These are phyloP conservation scores for Salix koriyanagi DNA, from an alignment of 345 rosid species.

Conservation along the genomic window DNA sequence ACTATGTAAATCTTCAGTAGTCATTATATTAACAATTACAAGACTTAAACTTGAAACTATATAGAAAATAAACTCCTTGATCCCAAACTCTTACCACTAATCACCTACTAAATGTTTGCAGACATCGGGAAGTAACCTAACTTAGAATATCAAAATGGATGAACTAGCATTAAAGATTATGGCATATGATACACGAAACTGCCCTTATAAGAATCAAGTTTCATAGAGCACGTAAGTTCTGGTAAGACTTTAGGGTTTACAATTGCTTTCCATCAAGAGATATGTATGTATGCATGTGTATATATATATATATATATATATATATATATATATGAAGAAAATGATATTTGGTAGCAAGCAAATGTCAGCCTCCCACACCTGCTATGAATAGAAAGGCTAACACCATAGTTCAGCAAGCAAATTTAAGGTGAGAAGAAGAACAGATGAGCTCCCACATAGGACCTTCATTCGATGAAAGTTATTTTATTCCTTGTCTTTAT, in stretches of 20 bases:
- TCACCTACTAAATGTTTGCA: too few species aligned
- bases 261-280: neutral
- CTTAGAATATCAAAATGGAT: too few species aligned
- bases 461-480: neutral
- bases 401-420: neutral
- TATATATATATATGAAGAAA: neutral
- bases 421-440: neutral
- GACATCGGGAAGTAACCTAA: too few species aligned
- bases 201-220: neutral
- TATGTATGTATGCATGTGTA: too few species aligned
- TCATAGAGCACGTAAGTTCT: neutral
- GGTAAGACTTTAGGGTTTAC: neutral
- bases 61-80: too few species aligned
- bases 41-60: too few species aligned
- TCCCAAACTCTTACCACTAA: too few species aligned
- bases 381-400: neutral
- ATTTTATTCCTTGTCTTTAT: neutral
- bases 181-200: neutral
- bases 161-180: too few species aligned
- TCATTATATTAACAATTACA: too few species aligned
- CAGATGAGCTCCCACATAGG: neutral
- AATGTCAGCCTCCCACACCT: constrained; percentile 32
- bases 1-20: too few species aligned
- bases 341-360: neutral
- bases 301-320: too few species aligned